Evolutionary conservation across 2,329 filamentous ascomycete species (phyloP).

Genomic region (Fusarium coicis): DNA sequence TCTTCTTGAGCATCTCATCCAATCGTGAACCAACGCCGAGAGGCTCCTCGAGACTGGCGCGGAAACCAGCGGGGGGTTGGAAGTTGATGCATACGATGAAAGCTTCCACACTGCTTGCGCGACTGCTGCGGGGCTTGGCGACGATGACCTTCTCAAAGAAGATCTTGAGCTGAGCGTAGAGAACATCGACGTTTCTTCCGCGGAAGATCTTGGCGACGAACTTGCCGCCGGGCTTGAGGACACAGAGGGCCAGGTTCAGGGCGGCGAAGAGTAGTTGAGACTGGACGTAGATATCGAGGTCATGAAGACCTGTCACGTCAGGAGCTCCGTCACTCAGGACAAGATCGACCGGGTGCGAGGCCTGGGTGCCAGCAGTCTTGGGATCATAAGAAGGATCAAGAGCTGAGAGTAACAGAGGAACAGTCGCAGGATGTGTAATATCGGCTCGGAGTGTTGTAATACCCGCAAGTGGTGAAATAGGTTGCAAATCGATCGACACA

Average conservation of each 20-base stretch:
- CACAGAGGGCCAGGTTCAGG: slow-evolving; percentile 90
- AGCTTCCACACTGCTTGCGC: slow-evolving; percentile 96
- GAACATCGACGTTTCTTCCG: slow-evolving; percentile 91
- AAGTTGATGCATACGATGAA: slow-evolving; percentile 97
- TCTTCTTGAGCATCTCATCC: slow-evolving; percentile 59
- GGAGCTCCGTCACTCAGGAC: slow-evolving; percentile 96
- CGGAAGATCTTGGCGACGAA: slow-evolving; percentile 99
- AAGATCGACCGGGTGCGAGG: slow-evolving; percentile 85
- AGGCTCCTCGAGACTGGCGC: slow-evolving; percentile 78
- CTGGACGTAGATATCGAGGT: slow-evolving; percentile 98
- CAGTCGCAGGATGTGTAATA: slow-evolving; percentile 96
- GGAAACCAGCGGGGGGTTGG: slow-evolving; percentile 79
- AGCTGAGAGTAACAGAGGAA: slow-evolving; percentile 86
- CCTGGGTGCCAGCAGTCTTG: slow-evolving; percentile 55
- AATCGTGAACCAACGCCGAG: slow-evolving; percentile 72
- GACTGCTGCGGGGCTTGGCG: slow-evolving; percentile 91
- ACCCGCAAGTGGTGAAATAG: slow-evolving; percentile 92
- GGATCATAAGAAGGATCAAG: slow-evolving; percentile 78
- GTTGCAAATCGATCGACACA: slow-evolving; percentile 94
- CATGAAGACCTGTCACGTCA: slow-evolving; percentile 95
- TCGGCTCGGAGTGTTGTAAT: slow-evolving; percentile 94
- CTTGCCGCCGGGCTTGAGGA: slow-evolving; percentile 90
- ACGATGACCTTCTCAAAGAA: slow-evolving; percentile 89
- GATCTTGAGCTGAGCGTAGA: slow-evolving; percentile 92
- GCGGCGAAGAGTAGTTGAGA: slow-evolving; percentile 94